Conservation (phyloP, 192 early-diverging fungal genomes). For the Linnemannia zychae region DNA sequence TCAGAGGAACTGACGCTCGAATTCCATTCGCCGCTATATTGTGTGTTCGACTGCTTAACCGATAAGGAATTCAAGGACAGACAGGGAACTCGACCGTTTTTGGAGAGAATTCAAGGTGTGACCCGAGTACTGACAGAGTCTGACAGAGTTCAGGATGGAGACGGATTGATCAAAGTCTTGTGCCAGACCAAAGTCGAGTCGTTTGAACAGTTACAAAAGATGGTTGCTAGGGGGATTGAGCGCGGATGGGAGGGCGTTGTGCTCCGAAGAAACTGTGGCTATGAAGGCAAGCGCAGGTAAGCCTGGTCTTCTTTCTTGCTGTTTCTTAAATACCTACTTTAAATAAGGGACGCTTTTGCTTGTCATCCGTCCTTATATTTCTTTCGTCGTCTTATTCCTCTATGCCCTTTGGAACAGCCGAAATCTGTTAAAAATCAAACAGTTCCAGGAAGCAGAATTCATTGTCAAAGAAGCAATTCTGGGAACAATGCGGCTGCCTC, state of each 20-base stretch:
- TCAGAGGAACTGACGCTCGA: neutral
- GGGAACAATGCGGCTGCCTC: conserved; percentile 59
- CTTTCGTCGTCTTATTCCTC: neutral
- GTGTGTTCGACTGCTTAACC: conserved; percentile 63
- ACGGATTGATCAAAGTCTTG: conserved; percentile 24
- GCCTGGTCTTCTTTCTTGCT: neutral
- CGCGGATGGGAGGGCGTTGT: conserved; percentile 71
- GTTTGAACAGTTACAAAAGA: conserved; percentile 48
- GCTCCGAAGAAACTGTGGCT: conserved; percentile 60
- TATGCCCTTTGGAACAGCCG: conserved; percentile 29
- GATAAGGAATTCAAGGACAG: conserved; percentile 48
- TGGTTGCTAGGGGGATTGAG: conserved; percentile 26
- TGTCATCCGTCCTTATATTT: neutral
- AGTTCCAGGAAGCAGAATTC: conserved; percentile 68
- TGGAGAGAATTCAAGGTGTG: conserved; percentile 43
- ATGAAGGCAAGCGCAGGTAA: conserved; percentile 69
- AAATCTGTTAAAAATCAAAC: conserved; percentile 66
- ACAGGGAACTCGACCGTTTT: conserved; percentile 29
- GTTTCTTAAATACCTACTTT: neutral
- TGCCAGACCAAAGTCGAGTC: conserved; percentile 38
- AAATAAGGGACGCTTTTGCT: neutral
- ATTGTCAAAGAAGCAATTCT: conserved; percentile 57
- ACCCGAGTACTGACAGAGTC: conserved; percentile 1
- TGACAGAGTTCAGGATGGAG: neutral
- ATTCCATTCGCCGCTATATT: conserved; percentile 55